Conservation (phyloP, 176 grass and related monocot genomes). For the Thalia dealbata region DNA sequence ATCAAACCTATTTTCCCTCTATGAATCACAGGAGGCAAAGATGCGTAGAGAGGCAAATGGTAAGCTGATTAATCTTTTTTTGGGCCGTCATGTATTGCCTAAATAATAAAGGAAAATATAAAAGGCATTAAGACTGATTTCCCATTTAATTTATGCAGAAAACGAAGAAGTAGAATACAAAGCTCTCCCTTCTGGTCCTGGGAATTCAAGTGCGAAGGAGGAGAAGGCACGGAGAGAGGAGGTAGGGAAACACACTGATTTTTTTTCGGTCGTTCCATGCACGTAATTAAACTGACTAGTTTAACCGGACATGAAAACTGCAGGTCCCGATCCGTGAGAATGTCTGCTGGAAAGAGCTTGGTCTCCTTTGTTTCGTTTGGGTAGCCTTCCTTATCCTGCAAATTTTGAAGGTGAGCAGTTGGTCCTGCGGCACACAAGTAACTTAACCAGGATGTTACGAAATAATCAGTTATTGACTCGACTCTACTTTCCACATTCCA, state of each 20-base stretch:
- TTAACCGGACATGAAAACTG: not conserved
- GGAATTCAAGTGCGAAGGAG: slow-evolving; percentile 30
- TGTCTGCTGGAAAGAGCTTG: slow-evolving; percentile 76
- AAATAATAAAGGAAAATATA: not conserved
- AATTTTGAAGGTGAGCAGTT: slow-evolving; percentile 45
- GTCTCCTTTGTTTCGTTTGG: slow-evolving; percentile 81
- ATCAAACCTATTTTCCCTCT: not conserved
- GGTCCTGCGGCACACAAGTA: not conserved
- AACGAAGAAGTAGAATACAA: slow-evolving; percentile 46
- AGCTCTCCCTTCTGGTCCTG: slow-evolving; percentile 57
- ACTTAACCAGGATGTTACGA: not conserved
- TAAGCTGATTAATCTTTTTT: not conserved
- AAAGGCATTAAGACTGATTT: not conserved
- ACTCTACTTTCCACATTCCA: slow-evolving; percentile 8
- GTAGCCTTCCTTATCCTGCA: slow-evolving; percentile 68
- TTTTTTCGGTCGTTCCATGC: not conserved
- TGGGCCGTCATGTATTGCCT: not conserved
- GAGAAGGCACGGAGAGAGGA: slow-evolving; percentile 22
- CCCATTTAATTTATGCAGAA: slow-evolving; percentile 7
- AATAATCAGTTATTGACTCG: slow-evolving; percentile 16
- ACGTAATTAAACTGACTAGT: no score
- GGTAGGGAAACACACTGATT: slow-evolving; percentile 20
- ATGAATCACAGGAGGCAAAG: slow-evolving; percentile 38
- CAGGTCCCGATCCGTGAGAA: slow-evolving; percentile 59
- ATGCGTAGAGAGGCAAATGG: not conserved